Base-by-base conservation (phyloP, 139 green algal genomes). In the Pseudopediastrum boryanum region DNA sequence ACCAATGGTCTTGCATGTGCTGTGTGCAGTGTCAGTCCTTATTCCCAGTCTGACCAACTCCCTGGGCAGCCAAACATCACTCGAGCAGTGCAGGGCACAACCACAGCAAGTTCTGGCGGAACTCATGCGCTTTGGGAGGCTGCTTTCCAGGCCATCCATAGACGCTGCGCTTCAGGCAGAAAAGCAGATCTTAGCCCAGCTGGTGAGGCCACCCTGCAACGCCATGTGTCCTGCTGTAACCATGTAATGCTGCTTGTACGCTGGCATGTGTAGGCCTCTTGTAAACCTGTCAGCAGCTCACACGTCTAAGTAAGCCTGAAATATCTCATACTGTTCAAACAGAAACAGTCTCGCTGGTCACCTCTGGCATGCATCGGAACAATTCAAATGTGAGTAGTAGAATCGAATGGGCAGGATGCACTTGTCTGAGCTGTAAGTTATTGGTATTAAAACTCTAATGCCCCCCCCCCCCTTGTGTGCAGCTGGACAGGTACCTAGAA, bases 41-140 rank as follows among this genome's bases (percentile, higher is more conserved):
- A n/a, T n/a, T n/a, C n/a, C n/a, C n/a, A n/a, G n/a, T n/a, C n/a
- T n/a, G n/a, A n/a, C 27, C 71, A 78, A 29, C 71, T 68, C 25
- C 27, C 31, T 13, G 61, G 64, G 21, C 33, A 50, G 62, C 64
- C 23, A 56, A 12, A 38, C 50, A 41, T 33, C 29, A 13, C 29
- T 19, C 50, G 19, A 54, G 64, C 36, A 16, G 10, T 69, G 84
- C 38, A 75, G 80, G 21, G 82, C 81, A 2, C 88, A 94, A 54
- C 88, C 88, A 35, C 85, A 90, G 77, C 84, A 89, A 75, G 69
- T 89, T 62, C 85, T 91, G 43, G 75, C 84, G 44, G 86, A 93
- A 51, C 78, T 94, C 6, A 85, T 82, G 74, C 82, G 82, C 2
- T 90, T 89, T 50, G 84, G 83, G 52, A 84, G 75, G 41, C 85